Percentiles rank a stretch among this genome's conserved stretches.
Conservation (phyloP, 148 eudicot genomes). For the Heliosperma pusillum region DNA sequence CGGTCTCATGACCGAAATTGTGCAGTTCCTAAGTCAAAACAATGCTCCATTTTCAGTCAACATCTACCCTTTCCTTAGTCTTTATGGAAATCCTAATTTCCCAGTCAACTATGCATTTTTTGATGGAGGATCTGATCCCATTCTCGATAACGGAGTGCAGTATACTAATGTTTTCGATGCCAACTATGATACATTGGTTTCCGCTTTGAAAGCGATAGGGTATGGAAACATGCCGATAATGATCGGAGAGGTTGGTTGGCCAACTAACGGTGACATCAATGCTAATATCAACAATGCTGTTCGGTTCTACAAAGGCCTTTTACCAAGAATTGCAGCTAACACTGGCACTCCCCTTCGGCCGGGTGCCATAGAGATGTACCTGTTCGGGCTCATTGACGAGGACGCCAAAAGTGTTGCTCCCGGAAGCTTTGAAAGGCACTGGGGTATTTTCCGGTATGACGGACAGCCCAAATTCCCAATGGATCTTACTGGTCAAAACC, state of each 20-base stretch:
- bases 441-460: constrained; percentile 85
- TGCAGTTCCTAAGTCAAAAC: constrained; percentile 56
- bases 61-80: constrained; percentile 84
- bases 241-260: constrained; percentile 97
- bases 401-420: constrained; percentile 75
- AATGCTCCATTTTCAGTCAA: constrained; percentile 81
- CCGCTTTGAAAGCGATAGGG: constrained; percentile 57
- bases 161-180: constrained; percentile 92
- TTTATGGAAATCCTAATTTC: constrained; percentile 59
- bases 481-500: constrained; percentile 47
- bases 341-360: constrained; percentile 82
- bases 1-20: constrained; percentile 54
- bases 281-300: constrained; percentile 53
- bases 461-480: constrained; percentile 78
- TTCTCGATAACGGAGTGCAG: constrained; percentile 45
- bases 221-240: constrained; percentile 48
- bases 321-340: constrained; percentile 54
- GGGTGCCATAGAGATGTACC: constrained; percentile 68
- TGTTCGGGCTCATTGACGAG: constrained; percentile 80
- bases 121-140: constrained; percentile 49
- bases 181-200: constrained; percentile 74
- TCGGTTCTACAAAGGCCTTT: constrained; percentile 70
- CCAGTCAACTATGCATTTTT: constrained; percentile 87
- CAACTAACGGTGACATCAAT: constrained; percentile 76
- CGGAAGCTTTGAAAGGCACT: constrained; percentile 80